phyloP scores from a whole-genome alignment of 805 yeast genomes.

The Candida qinlingensis region DNA sequence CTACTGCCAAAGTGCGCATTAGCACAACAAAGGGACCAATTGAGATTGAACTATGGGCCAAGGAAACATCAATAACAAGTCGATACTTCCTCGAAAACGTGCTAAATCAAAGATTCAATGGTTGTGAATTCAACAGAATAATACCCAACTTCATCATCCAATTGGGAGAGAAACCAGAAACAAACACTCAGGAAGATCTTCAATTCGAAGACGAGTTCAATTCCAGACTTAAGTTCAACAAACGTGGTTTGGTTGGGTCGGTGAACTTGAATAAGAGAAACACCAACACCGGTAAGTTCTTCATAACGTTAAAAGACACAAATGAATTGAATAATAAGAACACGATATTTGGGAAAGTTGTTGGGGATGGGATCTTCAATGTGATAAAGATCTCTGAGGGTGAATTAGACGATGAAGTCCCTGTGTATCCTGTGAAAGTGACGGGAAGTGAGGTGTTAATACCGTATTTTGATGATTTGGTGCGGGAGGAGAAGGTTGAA shows the following conservation, averaged over 20 bases:
- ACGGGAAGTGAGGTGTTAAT: conserved; percentile 35
- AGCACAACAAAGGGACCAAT: conserved; percentile 55
- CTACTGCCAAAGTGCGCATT: conserved; percentile 54
- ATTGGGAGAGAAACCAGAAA: conserved; percentile 26
- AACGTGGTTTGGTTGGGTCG: conserved; percentile 52
- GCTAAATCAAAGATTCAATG: conserved; percentile 36
- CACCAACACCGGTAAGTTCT: conserved; percentile 35
- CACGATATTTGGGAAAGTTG: conserved; percentile 53
- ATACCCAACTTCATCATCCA: conserved; percentile 33
- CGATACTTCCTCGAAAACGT: conserved; percentile 46
- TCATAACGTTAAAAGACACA: conserved; percentile 43
- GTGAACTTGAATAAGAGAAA: conserved; percentile 31
- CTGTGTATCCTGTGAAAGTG: conserved; percentile 48
- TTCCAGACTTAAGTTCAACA: conserved; percentile 42
- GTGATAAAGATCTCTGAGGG: conserved; percentile 44
- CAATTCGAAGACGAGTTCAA: conserved; percentile 40
- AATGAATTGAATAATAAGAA: conserved; percentile 38
- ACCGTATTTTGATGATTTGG: conserved; percentile 44
- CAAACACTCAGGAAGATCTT: not conserved
- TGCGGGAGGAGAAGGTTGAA: conserved; percentile 4
- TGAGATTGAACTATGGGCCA: conserved; percentile 63
- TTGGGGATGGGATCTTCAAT: conserved; percentile 50
- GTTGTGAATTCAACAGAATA: conserved; percentile 37
- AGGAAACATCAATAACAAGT: conserved; percentile 50
- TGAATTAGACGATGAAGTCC: conserved; percentile 40